A percentile compares a stretch with the other conserved stretches of the same genome.
Evolutionary conservation across 495 filamentous ascomycete genomes (phyloP).

Genomic region (Penicillium waksmanii): DNA sequence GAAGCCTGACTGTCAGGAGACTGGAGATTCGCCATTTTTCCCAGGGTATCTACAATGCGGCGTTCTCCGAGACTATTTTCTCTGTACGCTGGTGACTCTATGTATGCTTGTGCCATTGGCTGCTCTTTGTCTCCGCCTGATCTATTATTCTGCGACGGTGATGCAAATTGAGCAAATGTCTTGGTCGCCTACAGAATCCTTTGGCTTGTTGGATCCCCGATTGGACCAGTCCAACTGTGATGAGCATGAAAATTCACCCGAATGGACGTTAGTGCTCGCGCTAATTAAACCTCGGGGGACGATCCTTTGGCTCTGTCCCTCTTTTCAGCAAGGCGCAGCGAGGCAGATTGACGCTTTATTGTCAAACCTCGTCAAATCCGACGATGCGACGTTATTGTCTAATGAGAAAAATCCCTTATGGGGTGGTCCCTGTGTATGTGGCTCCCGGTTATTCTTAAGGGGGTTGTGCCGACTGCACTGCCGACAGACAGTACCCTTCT

Average conservation of each 20-base stretch:
- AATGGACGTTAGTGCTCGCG: neutral
- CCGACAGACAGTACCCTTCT: neutral
- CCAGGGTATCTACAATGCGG: constrained; percentile 3
- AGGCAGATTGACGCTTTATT: constrained; percentile 9
- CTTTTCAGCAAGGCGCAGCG: constrained; percentile 15
- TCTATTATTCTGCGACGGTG: constrained; percentile 7
- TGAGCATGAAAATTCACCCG: neutral
- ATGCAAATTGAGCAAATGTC: constrained; percentile 4
- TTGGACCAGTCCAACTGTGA: constrained; percentile 3
- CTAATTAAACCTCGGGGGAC: constrained; percentile 1
- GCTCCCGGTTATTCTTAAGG: constrained; percentile 4
- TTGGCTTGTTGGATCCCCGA: constrained; percentile 10
- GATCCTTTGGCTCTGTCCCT: constrained; percentile 9
- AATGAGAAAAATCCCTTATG: neutral
- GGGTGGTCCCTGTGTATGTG: neutral
- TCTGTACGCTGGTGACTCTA: neutral
- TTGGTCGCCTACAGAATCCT: constrained; percentile 4
- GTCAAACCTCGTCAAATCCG: neutral
- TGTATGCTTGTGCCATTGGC: constrained; percentile 1
- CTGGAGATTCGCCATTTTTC: neutral
- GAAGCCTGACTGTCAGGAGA: neutral
- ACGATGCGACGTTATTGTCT: neutral
- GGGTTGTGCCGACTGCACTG: neutral
- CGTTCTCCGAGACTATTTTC: neutral
- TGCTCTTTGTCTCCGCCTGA: constrained; percentile 7